Evolutionary conservation across 2,329 filamentous ascomycete genomes (phyloP), one percentile per base, ranked within the genome.

Genomic region (Pseudocercospora eumusae): DNA sequence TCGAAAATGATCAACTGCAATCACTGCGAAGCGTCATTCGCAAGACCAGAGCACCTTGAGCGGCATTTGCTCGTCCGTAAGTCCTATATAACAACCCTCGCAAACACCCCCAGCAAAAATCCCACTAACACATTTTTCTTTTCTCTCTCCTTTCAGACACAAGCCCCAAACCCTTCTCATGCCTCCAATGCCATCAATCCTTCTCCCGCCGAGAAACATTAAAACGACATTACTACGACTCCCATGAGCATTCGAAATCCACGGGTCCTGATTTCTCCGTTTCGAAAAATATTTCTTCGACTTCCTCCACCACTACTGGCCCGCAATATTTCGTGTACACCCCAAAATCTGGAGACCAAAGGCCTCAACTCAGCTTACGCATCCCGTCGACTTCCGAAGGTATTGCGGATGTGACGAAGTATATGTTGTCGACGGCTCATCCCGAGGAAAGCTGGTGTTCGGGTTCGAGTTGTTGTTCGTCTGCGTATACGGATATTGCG

Each of bases 41-140:
- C 52, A 6, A 18, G 20, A 40, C 15, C 28, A 11, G 52, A 56
- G 31, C 52, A 56, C 23, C 52, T 56, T 3, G 52, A 56, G 10
- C 28, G 52, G 9, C 52, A 56, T 23, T 25, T 56, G 9, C 52
- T 56, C 13, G 28, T 56, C 10, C 52, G 52, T 56, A 42, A 42
- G 52, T 55, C n/a, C n/a, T n/a, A n/a, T n/a, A n/a, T n/a, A n/a
- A n/a, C n/a, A n/a, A n/a, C n/a, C n/a, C n/a, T n/a, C n/a, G n/a
- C n/a, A n/a, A n/a, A n/a, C n/a, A n/a, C n/a, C n/a, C 23, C 21
- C 18, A 10, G 2, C 49, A n/a, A n/a, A 2, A 31, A 23, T 50
- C 23, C 20, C 23, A 27, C 21, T 13, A 25, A 21, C 45, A 27
- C 28, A 11, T n/a, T n/a, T n/a, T n/a, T n/a, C n/a, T n/a, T n/a